phyloP scores from a whole-genome alignment of 345 rosid genomes.

The Erysimum cheiranthoides region DNA sequence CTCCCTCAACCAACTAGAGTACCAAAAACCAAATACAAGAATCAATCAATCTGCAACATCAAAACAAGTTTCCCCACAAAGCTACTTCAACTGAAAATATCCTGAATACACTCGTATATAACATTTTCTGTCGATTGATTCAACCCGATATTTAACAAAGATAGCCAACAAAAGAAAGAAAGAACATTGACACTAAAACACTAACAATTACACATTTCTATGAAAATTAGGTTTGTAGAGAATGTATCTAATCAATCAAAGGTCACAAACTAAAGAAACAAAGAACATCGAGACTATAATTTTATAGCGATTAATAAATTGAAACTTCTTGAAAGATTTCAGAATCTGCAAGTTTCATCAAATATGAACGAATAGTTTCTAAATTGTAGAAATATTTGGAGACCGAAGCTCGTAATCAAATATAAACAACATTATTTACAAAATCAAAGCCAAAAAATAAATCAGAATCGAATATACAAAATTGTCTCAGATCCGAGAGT shows the following conservation, averaged over 20 bases:
- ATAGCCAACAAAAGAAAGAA: not conserved
- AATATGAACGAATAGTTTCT: not conserved
- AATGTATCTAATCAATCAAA: not conserved
- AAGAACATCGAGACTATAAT: not conserved
- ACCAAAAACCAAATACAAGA: not conserved
- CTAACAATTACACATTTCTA: not conserved
- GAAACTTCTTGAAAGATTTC: not conserved
- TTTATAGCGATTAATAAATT: too few relatives aligned
- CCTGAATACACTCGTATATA: not conserved
- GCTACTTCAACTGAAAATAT: not conserved
- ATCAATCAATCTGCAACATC: not conserved
- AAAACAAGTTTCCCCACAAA: not conserved
- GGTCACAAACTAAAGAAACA: not conserved
- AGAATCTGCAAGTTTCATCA: not conserved
- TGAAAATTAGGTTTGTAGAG: not conserved
- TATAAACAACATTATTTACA: not conserved
- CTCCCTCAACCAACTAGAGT: slow-evolving; percentile 1
- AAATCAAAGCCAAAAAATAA: not conserved
- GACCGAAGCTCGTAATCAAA: not conserved
- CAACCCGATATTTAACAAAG: not conserved
- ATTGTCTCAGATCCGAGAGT: not conserved
- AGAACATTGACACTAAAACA: not conserved
- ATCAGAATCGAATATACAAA: not conserved
- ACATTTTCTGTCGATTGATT: not conserved
- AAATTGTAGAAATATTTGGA: not conserved